These are phyloP conservation scores for Meira miltonrushii DNA, from an alignment of 1,284 basidiomycete genomes.

Conservation along the genomic window DNA sequence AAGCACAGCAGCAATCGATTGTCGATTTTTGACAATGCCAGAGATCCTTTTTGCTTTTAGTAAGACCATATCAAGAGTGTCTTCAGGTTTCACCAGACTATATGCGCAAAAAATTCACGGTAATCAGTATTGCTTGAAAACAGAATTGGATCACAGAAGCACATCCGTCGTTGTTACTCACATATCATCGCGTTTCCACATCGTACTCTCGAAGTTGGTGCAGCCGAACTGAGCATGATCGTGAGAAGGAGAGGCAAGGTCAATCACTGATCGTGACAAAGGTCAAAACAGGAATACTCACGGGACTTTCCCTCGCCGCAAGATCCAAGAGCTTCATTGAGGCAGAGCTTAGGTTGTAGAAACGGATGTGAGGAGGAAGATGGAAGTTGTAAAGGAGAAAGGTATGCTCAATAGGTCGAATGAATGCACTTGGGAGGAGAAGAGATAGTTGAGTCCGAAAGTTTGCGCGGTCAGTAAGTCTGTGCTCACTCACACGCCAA, in stretches of 20 bases:
- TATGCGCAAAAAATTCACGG: not conserved
- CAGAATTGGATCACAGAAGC: not conserved
- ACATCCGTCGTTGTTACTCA: not conserved
- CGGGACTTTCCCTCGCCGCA: not conserved
- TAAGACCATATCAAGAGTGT: not conserved
- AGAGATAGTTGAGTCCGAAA: too few species aligned
- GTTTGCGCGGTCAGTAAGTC: too few species aligned
- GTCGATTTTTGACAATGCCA: not conserved
- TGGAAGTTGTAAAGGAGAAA: not conserved
- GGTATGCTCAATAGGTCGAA: too few species aligned
- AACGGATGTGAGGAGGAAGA: not conserved
- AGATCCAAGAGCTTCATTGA: not conserved
- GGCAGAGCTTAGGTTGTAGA: too few species aligned
- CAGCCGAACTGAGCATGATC: not conserved
- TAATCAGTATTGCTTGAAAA: not conserved
- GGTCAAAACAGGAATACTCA: not conserved
- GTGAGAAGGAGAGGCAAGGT: not conserved
- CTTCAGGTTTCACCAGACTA: not conserved
- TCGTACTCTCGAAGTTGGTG: not conserved
- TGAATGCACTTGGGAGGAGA: too few species aligned
- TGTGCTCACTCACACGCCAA: too few species aligned
- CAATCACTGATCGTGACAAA: not conserved
- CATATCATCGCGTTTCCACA: not conserved
- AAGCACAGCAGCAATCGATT: not conserved
- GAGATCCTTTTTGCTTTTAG: not conserved